Conservation (phyloP, 768 basidiomycete species). For the Tylopilus sp. region DNA sequence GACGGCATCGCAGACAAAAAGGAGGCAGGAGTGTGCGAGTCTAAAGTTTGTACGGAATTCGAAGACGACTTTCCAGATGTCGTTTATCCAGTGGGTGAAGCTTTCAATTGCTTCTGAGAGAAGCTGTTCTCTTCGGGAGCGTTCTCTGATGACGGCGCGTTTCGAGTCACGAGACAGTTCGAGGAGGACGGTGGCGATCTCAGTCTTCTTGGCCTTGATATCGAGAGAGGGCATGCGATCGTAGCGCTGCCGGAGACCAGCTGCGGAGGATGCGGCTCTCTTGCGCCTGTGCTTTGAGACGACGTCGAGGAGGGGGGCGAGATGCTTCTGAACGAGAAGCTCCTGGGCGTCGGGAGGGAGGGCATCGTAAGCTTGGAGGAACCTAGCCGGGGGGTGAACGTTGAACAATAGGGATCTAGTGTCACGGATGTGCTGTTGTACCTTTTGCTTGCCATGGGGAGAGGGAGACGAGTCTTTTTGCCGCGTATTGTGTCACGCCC, state of each 20-base stretch:
- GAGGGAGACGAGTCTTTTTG: too few species aligned
- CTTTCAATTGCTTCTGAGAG: slow-evolving; percentile 53
- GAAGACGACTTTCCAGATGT: slow-evolving; percentile 61
- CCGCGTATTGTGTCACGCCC: too few species aligned
- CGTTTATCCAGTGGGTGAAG: slow-evolving; percentile 55
- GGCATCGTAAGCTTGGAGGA: slow-evolving; percentile 43
- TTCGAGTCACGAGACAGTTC: slow-evolving; percentile 55
- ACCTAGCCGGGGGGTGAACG: slow-evolving; percentile 28
- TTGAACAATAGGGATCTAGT: not conserved
- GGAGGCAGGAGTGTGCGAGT: slow-evolving; percentile 53
- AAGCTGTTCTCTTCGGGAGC: slow-evolving; percentile 52
- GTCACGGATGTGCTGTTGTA: not conserved
- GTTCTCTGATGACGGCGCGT: slow-evolving; percentile 48
- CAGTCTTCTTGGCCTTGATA: slow-evolving; percentile 50
- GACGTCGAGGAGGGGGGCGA: slow-evolving; percentile 46
- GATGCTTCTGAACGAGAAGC: slow-evolving; percentile 45
- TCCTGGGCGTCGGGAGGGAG: slow-evolving; percentile 54
- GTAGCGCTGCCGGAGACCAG: slow-evolving; percentile 37
- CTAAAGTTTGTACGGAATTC: slow-evolving; percentile 52
- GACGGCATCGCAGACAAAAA: slow-evolving; percentile 48
- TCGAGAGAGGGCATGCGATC: slow-evolving; percentile 47
- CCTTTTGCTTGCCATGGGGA: slow-evolving; percentile 14
- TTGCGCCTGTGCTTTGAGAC: slow-evolving; percentile 37
- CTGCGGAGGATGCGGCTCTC: slow-evolving; percentile 39
- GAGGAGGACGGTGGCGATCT: slow-evolving; percentile 50